phyloP scores from a whole-genome alignment of 441 rosid genomes.

The Populus hybrid region DNA sequence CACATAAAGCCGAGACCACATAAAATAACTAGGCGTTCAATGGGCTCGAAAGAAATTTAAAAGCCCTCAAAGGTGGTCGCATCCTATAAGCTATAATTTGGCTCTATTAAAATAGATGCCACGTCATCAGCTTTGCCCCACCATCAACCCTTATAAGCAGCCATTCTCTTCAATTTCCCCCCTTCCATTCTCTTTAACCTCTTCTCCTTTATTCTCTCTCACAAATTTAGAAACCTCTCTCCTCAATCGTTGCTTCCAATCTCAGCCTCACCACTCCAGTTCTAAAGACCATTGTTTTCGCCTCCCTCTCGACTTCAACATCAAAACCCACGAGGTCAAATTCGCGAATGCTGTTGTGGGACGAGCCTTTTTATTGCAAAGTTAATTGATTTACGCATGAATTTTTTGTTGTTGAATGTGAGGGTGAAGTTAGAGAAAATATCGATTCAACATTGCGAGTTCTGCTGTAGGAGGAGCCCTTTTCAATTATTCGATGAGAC shows the following conservation, averaged over 20 bases:
- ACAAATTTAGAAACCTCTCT: background rate
- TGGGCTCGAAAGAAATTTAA: too few species aligned
- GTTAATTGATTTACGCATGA: too few species aligned
- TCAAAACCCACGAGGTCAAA: too few species aligned
- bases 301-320: background rate
- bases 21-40: too few species aligned
- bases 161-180: background rate
- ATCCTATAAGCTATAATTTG: too few species aligned
- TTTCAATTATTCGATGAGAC: conserved; percentile 49
- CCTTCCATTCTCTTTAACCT: background rate
- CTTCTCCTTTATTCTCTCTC: background rate
- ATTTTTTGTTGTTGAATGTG: too few species aligned
- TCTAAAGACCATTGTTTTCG: background rate
- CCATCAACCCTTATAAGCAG: background rate
- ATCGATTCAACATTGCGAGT: background rate
- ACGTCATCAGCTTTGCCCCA: too few species aligned
- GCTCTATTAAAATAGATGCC: too few species aligned
- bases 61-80: too few species aligned
- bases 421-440: background rate
- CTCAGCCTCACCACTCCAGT: background rate
- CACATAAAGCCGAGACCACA: too few species aligned
- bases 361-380: background rate
- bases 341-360: background rate
- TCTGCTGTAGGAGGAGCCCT: background rate
- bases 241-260: background rate